A percentile compares a stretch with the other conserved stretches of the same genome.
Evolutionary conservation across 2,329 filamentous ascomycete genomes (phyloP).

Genomic region (Ophiostoma populinum): DNA sequence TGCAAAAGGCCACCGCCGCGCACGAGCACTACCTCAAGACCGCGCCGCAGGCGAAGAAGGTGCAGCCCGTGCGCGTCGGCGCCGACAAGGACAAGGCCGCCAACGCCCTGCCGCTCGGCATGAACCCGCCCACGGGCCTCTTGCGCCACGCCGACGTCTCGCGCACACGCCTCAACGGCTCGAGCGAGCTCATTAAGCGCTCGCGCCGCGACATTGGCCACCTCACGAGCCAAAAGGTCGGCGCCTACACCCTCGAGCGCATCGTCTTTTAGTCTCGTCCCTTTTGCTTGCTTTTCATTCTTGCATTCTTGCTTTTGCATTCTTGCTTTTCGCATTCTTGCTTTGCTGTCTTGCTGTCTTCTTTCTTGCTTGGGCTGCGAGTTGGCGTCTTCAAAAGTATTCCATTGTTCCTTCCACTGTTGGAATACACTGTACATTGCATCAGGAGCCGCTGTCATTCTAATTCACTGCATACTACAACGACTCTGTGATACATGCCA

Average conservation of each 20-base stretch:
- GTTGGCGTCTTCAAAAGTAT: no score
- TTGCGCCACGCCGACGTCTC: conserved; percentile 15
- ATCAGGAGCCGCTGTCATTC: no score
- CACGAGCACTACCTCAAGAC: conserved; percentile 36
- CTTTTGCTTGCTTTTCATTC: neutral
- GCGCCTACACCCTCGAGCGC: conserved; percentile 68
- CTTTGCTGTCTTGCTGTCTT: no score
- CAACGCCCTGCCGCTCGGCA: conserved; percentile 49
- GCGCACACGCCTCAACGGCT: conserved; percentile 41
- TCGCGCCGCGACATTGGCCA: conserved; percentile 59
- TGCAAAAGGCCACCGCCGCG: conserved; percentile 35
- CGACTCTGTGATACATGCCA: no score
- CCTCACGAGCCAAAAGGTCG: conserved; percentile 62
- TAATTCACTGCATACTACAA: no score
- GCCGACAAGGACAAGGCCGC: conserved; percentile 17
- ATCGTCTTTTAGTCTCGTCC: conserved; percentile 36
- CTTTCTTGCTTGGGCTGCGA: no score
- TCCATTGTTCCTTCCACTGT: no score
- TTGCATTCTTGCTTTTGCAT: neutral
- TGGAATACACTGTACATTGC: no score
- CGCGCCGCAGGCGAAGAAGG: conserved; percentile 16
- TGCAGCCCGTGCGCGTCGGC: conserved; percentile 18
- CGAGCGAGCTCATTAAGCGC: conserved; percentile 53
- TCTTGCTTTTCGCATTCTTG: no score
- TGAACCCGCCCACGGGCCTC: conserved; percentile 30